phyloP scores from a whole-genome alignment of 1,284 basidiomycete genomes.

The Ceratorhiza oryzae-sativae region DNA sequence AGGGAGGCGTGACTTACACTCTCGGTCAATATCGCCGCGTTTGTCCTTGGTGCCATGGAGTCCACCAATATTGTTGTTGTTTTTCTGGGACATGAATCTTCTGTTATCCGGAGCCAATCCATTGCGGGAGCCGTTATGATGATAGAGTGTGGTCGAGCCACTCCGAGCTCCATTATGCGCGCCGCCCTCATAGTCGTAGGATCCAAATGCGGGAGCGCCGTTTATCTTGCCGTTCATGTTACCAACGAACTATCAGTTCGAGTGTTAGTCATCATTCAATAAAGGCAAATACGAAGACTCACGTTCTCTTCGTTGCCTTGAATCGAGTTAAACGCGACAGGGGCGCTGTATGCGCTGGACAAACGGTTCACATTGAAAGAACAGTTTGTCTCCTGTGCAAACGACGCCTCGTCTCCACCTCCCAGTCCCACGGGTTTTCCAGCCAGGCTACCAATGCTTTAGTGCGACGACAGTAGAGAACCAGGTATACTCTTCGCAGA shows the following conservation, averaged over 20 bases:
- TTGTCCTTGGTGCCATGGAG: too few relatives aligned
- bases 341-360: constrained; percentile 4
- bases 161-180: too few relatives aligned
- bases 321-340: constrained; percentile 22
- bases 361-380: constrained; percentile 24
- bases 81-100: too few relatives aligned
- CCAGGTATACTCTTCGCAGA: constrained; percentile 38
- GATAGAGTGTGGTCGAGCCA: too few relatives aligned
- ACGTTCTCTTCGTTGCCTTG: constrained; percentile 29
- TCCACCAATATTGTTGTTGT: too few relatives aligned
- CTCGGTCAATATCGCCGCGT: too few relatives aligned
- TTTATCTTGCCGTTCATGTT: constrained; percentile 53
- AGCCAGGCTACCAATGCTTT: not conserved
- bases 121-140: too few relatives aligned
- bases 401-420: constrained; percentile 4
- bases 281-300: not conserved
- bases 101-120: too few relatives aligned
- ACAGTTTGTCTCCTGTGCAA: constrained; percentile 8
- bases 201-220: constrained; percentile 49
- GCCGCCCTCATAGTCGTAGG: constrained; percentile 66
- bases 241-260: not conserved
- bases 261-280: not conserved
- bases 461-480: constrained; percentile 32
- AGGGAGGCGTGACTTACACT: too few relatives aligned
- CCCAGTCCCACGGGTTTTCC: constrained; percentile 17